Evolutionary conservation across 805 yeast genomes (phyloP), one percentile per base, ranked within the genome.

Genomic region (Candida succiphila): DNA sequence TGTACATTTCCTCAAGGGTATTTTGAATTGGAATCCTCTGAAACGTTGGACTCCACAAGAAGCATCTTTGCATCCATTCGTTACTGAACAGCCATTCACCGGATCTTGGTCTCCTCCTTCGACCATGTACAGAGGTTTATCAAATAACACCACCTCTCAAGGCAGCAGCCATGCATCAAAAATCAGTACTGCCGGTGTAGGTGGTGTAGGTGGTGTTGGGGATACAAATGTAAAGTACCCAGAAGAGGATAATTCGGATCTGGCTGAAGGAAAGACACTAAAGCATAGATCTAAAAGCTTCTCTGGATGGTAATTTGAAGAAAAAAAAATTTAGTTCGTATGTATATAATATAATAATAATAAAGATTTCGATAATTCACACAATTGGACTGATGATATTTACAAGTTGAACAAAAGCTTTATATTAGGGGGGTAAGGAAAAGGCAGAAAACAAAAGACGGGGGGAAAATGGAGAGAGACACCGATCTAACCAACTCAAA

Each of bases 31-130:
- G 47, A 88, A 89, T 54, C 98, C 98, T 0, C 67, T 92, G 45
- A 95, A 87, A 54, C 72, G 99, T 46, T 82, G 96, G 81, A 85
- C 96, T 0, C 98, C 98, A 10, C 95, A 86, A 44, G 96, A 92
- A 54, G 98, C 97, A 0, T 63, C 78, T 13, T 63, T 73, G 54
- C 98, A 92, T 59, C 96, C 97, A 0, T 92, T 92, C 54, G 75
- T 92, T 15, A 81, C 82, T 5, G 77, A 70, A 32, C 64, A 64
- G 34, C 65, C 61, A 36, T 78, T 72, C 46, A 54, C 54, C 9
- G 80, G 76, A 1, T 54, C 53, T 25, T 72, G 78, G 78, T 53
- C 51, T 31, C 77, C 78, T 14, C 75, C 75, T 7, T 40, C 46
- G 3, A 33, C 36, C 22, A 33, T 22, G 5, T 30, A 30, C 15